Evolutionary conservation across 2,329 filamentous ascomycete species (phyloP).

Genomic region (Epichloe typhina): DNA sequence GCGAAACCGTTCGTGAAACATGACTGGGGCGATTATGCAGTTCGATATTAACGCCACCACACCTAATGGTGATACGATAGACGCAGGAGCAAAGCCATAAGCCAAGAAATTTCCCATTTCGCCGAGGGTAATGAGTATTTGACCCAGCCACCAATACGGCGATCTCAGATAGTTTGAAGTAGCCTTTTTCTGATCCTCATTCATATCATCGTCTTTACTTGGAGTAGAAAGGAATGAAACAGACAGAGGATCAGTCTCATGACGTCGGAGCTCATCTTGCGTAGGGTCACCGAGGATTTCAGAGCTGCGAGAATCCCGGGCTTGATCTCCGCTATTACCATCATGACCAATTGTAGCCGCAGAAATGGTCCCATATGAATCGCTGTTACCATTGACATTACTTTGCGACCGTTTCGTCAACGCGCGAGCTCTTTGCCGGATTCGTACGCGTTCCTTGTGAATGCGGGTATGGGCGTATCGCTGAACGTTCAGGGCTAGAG

Average conservation of each 20-base stretch:
- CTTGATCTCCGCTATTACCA: conserved; percentile 10
- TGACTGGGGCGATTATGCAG: conserved; percentile 86
- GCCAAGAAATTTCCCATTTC: conserved; percentile 95
- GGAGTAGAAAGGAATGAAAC: conserved; percentile 32
- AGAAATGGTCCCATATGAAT: conserved; percentile 23
- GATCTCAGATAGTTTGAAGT: conserved; percentile 71
- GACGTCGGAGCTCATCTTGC: conserved; percentile 12
- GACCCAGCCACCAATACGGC: conserved; percentile 93
- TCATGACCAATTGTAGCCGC: conserved; percentile 6
- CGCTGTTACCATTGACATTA: conserved; percentile 14
- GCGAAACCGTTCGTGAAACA: conserved; percentile 86
- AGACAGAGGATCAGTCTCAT: conserved; percentile 39
- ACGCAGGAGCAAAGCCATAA: conserved; percentile 94
- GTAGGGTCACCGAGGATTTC: conserved; percentile 17
- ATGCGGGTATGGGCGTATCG: conserved; percentile 87
- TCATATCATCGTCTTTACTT: conserved; percentile 13
- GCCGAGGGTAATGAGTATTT: conserved; percentile 81
- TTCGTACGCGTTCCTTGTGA: conserved; percentile 52
- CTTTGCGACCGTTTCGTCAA: conserved; percentile 34
- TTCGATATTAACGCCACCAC: conserved; percentile 97
- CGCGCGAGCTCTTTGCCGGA: conserved; percentile 40
- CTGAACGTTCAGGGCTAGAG: conserved; percentile 90
- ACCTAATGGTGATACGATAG: conserved; percentile 89
- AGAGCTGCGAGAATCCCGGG: conserved; percentile 16
- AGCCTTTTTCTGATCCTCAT: conserved; percentile 20